These are phyloP conservation scores for Fusarium sp. DNA, from an alignment of 2,329 filamentous ascomycete genomes.

Conservation along the genomic window DNA sequence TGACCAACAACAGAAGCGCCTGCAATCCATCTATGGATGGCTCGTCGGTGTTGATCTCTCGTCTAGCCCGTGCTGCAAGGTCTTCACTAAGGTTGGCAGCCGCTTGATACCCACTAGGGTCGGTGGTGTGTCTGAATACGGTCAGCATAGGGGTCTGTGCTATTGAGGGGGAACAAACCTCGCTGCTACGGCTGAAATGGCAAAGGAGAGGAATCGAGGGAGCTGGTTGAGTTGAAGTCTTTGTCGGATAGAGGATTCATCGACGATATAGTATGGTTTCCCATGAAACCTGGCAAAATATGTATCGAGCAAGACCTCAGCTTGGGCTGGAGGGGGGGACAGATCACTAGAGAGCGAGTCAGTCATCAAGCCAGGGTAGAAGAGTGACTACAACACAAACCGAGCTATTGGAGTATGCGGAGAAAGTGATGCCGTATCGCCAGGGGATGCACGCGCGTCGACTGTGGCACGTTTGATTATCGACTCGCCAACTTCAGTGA, in stretches of 20 bases:
- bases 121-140: slow-evolving; percentile 67
- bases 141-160: neutral
- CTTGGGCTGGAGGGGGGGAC: slow-evolving; percentile 59
- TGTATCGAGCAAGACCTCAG: slow-evolving; percentile 75
- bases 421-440: slow-evolving; percentile 38
- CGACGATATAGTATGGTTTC: slow-evolving; percentile 83
- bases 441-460: slow-evolving; percentile 48
- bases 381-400: slow-evolving; percentile 13
- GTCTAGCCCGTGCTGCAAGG: slow-evolving; percentile 74
- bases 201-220: slow-evolving; percentile 62
- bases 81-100: slow-evolving; percentile 76
- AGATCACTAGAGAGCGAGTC: slow-evolving; percentile 51
- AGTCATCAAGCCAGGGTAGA: neutral
- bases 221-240: slow-evolving; percentile 75
- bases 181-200: slow-evolving; percentile 70
- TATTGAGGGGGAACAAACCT: slow-evolving; percentile 55
- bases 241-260: slow-evolving; percentile 79
- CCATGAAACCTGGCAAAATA: slow-evolving; percentile 84
- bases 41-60: slow-evolving; percentile 80
- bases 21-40: slow-evolving; percentile 83
- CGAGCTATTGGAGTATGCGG: slow-evolving; percentile 41
- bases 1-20: slow-evolving; percentile 77
- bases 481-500: slow-evolving; percentile 46
- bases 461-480: slow-evolving; percentile 53
- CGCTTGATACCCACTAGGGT: slow-evolving; percentile 73